Conservation (phyloP, 805 yeast genomes). For the Ogataea methylovora region DNA sequence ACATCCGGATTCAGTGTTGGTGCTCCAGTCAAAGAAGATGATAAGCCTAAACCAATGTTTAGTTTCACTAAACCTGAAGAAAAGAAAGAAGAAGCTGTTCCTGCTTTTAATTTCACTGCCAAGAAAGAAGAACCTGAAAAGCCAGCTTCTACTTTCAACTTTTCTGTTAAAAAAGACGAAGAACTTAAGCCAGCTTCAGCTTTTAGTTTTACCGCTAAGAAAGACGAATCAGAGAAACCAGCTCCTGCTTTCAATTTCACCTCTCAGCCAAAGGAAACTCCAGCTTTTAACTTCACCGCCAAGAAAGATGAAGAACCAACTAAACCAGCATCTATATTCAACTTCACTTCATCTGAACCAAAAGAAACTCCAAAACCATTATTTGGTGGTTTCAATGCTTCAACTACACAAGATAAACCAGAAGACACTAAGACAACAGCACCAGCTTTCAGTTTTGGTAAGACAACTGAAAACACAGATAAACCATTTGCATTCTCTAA, state of each 20-base stretch:
- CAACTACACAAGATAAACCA: not conserved
- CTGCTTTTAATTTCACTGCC: constrained; percentile 18
- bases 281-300: too few species aligned
- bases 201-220: constrained; percentile 6
- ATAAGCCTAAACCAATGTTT: too few species aligned
- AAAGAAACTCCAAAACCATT: not conserved
- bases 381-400: not conserved
- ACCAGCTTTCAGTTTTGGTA: constrained; percentile 1
- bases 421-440: constrained; percentile 1
- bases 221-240: constrained; percentile 1
- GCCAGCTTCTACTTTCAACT: constrained; percentile 6
- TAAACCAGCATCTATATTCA: too few species aligned
- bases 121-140: constrained; percentile 3
- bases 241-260: constrained; percentile 1
- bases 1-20: constrained; percentile 11
- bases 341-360: not conserved
- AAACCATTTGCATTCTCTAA: too few species aligned
- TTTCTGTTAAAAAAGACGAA: constrained; percentile 3
- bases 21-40: constrained; percentile 2
- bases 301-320: not conserved
- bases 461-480: not conserved
- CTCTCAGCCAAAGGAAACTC: not conserved
- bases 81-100: constrained; percentile 12
- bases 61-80: too few species aligned
- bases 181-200: constrained; percentile 2